Base-by-base conservation (phyloP, 176 grass and related monocot species). In the Carex scoparia region DNA sequence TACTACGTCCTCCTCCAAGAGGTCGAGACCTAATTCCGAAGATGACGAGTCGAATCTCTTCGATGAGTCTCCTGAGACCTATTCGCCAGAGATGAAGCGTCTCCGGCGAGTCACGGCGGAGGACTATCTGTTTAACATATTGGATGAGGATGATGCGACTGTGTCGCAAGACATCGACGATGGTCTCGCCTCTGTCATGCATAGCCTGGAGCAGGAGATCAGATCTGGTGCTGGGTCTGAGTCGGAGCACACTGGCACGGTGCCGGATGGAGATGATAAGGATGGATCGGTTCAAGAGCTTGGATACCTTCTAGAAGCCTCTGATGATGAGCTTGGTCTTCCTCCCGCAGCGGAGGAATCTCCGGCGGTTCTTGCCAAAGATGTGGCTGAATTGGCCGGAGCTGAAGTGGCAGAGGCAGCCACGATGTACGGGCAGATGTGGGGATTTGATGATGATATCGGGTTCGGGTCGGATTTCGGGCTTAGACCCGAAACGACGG, bases 241-340 rank as follows among this genome's bases (percentile, higher is more conserved):
- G 9, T 38, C 58, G 16, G 57, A 59, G 14, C 57, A 81, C 27
- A 4, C 51, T 19, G 27, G 54, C 6, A 37, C 46, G 5, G 13
- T 54, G 1, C 59, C 18, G 12, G 49, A 42, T 37, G 15, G 11
- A 14, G 38, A 40, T 40, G 7, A 30, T 4, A 37, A 49, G 27
- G 51, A 51, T 37, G 30, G 0, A 1, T 82, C 67, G 16, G 84
- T 31, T 5, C 80, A 78, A 46, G 85, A 90, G 77, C 73, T 90
- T 0, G 89, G 89, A 6, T 90, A 84, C 57, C 80, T 90, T 14
- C 74, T 90, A 23, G 89, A 72, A 69, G 89, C 89, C n/a, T 87
- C 89, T 10, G 89, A 90, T 54, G 89, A 90, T 18, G 89, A 90
- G 85, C 85, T 90, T 12, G 89, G 89, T 15, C 62, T 90, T 5